A percentile compares a stretch with the other conserved stretches of the same genome.
These are phyloP conservation scores for Auricularia sp. DNA, from an alignment of 768 basidiomycete genomes.

Conservation along the genomic window DNA sequence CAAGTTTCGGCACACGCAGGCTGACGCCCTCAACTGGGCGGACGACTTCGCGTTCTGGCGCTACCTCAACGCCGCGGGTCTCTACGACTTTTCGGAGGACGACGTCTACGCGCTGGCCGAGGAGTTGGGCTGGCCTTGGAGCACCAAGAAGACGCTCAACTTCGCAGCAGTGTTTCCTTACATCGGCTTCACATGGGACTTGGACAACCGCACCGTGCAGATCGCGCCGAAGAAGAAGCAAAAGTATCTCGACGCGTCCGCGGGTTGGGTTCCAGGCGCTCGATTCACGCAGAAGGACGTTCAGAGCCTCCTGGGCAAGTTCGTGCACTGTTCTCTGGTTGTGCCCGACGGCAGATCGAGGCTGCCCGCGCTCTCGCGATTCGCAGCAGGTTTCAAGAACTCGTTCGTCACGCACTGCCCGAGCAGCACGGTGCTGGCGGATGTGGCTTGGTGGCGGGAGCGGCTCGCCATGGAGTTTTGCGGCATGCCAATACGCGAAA, in stretches of 20 bases:
- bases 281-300: constrained; percentile 3
- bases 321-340: not conserved
- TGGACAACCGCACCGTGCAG: constrained; percentile 17
- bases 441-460: not conserved
- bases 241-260: constrained; percentile 20
- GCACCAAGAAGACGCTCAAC: constrained; percentile 18
- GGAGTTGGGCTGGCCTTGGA: constrained; percentile 27
- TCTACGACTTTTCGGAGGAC: constrained; percentile 7
- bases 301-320: constrained; percentile 8
- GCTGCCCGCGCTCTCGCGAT: not conserved
- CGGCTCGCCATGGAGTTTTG: not conserved
- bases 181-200: constrained; percentile 29
- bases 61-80: not conserved
- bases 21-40: constrained; percentile 26
- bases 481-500: constrained; percentile 12
- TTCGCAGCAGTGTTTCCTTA: constrained; percentile 24
- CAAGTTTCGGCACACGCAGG: constrained; percentile 4
- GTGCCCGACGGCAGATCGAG: not conserved
- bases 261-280: constrained; percentile 5
- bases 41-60: constrained; percentile 26
- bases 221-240: constrained; percentile 22
- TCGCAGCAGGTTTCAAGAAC: not conserved
- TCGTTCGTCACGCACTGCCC: no score
- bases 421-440: not conserved
- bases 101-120: constrained; percentile 21